phyloP scores from a whole-genome alignment of 257 asterid species.

The Handroanthus guayacan region DNA sequence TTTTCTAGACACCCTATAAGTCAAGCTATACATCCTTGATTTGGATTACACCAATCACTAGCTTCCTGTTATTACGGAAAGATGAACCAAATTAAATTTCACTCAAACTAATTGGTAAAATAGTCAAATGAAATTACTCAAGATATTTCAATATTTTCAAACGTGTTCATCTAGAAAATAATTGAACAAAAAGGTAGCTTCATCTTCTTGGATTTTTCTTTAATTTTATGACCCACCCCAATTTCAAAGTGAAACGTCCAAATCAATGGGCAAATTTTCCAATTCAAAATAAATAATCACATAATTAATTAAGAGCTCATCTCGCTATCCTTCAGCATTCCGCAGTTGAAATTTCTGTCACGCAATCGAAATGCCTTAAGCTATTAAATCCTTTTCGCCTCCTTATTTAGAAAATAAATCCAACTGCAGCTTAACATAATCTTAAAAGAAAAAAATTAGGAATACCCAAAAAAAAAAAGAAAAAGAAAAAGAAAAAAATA shows the following conservation, averaged over 20 bases:
- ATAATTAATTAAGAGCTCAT: not conserved
- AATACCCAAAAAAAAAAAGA: no score
- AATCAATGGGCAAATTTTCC: not conserved
- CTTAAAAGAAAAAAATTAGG: no score
- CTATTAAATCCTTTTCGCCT: not conserved
- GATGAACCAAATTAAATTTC: not conserved
- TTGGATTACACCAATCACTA: not conserved
- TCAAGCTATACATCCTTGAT: not conserved
- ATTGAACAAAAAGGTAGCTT: not conserved
- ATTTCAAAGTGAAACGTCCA: not conserved
- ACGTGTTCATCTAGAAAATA: not conserved
- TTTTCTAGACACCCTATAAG: not conserved
- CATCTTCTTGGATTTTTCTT: constrained; percentile 14
- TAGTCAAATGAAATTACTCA: not conserved
- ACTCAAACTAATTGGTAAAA: not conserved
- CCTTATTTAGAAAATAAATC: not conserved
- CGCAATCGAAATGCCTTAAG: no score
- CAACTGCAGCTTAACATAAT: no score
- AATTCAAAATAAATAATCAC: not conserved
- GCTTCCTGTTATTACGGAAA: not conserved
- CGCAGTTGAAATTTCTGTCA: no score
- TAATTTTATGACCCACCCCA: not conserved
- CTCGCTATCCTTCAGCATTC: not conserved
- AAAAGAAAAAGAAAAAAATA: no score
- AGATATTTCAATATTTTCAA: not conserved